These are phyloP conservation scores for Scutellaria galericulata DNA, from an alignment of 257 asterid genomes.

Conservation along the genomic window DNA sequence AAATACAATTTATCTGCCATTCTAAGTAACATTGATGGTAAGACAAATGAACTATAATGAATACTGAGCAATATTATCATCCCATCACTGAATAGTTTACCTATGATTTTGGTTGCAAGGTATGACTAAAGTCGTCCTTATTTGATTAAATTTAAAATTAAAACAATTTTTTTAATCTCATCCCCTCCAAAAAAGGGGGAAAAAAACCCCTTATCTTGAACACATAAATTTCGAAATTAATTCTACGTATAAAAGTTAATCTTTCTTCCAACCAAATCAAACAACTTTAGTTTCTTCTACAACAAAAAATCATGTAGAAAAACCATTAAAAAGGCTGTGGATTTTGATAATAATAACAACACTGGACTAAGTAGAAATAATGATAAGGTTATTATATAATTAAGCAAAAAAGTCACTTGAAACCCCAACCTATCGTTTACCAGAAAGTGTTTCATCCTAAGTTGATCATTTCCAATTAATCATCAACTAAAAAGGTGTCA, in stretches of 20 bases:
- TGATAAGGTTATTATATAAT: neutral
- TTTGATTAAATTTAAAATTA: too few species aligned
- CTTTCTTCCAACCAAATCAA: neutral
- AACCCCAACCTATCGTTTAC: slow-evolving; percentile 22
- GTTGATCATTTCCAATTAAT: slow-evolving; percentile 25
- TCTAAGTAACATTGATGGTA: too few species aligned
- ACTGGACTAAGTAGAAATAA: neutral
- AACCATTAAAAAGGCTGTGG: neutral
- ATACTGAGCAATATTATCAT: too few species aligned
- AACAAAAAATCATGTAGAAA: neutral
- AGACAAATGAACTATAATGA: too few species aligned
- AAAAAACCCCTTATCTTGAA: too few species aligned
- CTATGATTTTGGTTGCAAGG: too few species aligned
- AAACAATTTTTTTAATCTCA: too few species aligned
- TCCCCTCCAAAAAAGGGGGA: too few species aligned
- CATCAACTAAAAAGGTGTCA: slow-evolving; percentile 26
- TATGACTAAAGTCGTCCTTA: too few species aligned
- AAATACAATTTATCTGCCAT: too few species aligned
- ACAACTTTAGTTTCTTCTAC: neutral
- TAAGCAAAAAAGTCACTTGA: neutral
- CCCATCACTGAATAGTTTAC: too few species aligned
- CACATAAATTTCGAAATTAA: neutral
- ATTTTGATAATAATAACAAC: slow-evolving; percentile 3
- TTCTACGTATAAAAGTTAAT: neutral
- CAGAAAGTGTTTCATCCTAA: slow-evolving; percentile 3